phyloP scores from a whole-genome alignment of 2,329 filamentous ascomycete species.

The Aspergillus cejpii region DNA sequence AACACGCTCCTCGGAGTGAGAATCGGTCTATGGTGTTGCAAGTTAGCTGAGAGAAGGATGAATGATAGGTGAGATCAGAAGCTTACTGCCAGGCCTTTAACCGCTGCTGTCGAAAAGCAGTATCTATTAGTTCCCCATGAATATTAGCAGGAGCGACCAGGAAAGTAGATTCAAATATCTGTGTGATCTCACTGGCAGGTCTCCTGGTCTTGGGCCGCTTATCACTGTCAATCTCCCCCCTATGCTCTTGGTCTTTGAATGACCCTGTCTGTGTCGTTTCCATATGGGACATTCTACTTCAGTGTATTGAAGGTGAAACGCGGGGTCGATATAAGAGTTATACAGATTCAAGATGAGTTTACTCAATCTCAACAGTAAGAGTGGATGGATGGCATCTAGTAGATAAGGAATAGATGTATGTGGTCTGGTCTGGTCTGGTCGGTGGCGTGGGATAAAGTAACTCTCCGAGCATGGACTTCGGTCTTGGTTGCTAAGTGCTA shows the following conservation, averaged over 20 bases:
- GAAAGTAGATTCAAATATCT: constrained; percentile 6
- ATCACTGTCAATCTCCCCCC: constrained; percentile 40
- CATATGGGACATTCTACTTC: constrained; percentile 38
- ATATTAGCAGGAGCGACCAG: constrained; percentile 11
- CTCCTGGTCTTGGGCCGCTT: constrained; percentile 87
- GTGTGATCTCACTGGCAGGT: constrained; percentile 64
- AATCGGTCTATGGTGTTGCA: constrained; percentile 60
- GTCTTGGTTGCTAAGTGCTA: no score
- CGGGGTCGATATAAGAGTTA: no score
- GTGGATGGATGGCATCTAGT: no score
- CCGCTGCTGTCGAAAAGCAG: constrained; percentile 91
- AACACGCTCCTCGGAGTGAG: constrained; percentile 89
- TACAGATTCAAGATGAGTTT: no score
- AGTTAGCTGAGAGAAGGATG: constrained; percentile 8
- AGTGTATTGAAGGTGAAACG: neutral
- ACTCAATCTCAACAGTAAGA: no score
- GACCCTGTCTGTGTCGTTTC: constrained; percentile 38
- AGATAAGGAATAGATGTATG: no score
- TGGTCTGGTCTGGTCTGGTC: no score
- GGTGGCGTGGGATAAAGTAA: no score
- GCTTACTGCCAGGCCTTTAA: constrained; percentile 96
- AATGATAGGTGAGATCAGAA: constrained; percentile 21
- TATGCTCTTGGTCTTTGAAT: constrained; percentile 41
- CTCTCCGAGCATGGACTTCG: no score
- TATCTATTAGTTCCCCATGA: constrained; percentile 55